Base-by-base conservation (phyloP, 1,284 basidiomycete genomes). In the Xanthoconium separans region DNA sequence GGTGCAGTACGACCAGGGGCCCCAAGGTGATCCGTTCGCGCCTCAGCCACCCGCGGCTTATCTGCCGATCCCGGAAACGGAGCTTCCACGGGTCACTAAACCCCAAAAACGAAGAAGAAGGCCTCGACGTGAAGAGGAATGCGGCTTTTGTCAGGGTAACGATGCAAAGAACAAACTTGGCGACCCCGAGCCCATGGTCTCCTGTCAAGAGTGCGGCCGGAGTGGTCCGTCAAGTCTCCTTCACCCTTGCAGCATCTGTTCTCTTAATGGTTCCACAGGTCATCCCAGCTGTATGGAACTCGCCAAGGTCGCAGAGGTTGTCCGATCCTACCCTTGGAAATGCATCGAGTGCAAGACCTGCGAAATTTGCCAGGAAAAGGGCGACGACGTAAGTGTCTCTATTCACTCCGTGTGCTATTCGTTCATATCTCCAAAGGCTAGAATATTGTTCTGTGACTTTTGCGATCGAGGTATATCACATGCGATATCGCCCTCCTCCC, bases 281-380 rank as follows among this genome's bases (percentile, higher is more conserved):
- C 93, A 96, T 70, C 86, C 87, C 9, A 84, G 81, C 44, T 96
- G 93, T 66, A 79, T 95, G 73, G 70, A 82, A 54, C 73, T 87
- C 53, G 69, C 70, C 55, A 64, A 73, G 34, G 72, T 81, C 22
- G 76, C 80, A 13, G 80, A 82, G 45, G 75, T 83, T 13, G 73
- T 90, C 46, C 75, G 77, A 53, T 77, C 80, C 51, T 96, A 95
- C 69, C 76, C 81, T 30, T 99, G 96, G 96, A 82, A 82, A 59
- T 99, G 96, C 69, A 82, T 85, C 50, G 92, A 96, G 61, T 98
- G 96, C 78, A 98, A 97, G 77, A 86, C 79, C 50, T 99, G 96
- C 70, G 93, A 97, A 72, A 76, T 91, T 54, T 99, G 96, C 69
- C 71, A 80, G 44, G 76, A 85, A 66, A 94, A 95, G 68, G 93